Base-by-base conservation (phyloP, 2,329 filamentous ascomycete species). In the Fusarium sp. region DNA sequence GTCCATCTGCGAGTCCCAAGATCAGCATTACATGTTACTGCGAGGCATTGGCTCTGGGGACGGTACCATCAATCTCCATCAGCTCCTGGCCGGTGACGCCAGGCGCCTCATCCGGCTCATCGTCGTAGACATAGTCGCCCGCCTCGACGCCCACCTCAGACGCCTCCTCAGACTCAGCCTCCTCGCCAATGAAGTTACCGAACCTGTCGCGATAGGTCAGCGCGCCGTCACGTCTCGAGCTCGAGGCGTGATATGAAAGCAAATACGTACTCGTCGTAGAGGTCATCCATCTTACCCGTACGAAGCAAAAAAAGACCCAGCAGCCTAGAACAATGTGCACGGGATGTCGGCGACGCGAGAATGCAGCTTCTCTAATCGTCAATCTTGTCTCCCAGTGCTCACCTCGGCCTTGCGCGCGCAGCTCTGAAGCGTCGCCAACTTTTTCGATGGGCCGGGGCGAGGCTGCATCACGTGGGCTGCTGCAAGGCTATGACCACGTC, bases 111-210 rank as follows among this genome's bases (percentile, higher is more conserved):
- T 89, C 89, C 31, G 88, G 86, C 28, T 92, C 92, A 70, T 95
- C 92, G 75, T 94, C 91, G 81, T 97, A 97, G 76, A 91, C 90
- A 77, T 95, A 94, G 76, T 93, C 91, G 78, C 89, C 89, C 63
- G 90, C 90, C 80, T 92, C 91, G 74, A 90, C 89, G 79, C 91
- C 90, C 77, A 89, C 89, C 78, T 94, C 90, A 75, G 94, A 95
- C 77, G 95, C 95, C 78, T 93, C 92, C 78, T 97, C 95, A 61
- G 94, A 96, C 80, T 91, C 88, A 73, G 84, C 92, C 77, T 94
- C 94, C 82, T 98, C 96, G 78, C 96, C 96, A 79, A 98, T 97
- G 83, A 96, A 98, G 85, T 98, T 98, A 78, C 95, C 95, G 84
- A 98, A 98, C 86, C 94, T 97, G 56, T 46, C 30, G 58, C 52